Evolutionary conservation across 106 monocot genomes (phyloP).

Genomic region (Chionographis japonica): DNA sequence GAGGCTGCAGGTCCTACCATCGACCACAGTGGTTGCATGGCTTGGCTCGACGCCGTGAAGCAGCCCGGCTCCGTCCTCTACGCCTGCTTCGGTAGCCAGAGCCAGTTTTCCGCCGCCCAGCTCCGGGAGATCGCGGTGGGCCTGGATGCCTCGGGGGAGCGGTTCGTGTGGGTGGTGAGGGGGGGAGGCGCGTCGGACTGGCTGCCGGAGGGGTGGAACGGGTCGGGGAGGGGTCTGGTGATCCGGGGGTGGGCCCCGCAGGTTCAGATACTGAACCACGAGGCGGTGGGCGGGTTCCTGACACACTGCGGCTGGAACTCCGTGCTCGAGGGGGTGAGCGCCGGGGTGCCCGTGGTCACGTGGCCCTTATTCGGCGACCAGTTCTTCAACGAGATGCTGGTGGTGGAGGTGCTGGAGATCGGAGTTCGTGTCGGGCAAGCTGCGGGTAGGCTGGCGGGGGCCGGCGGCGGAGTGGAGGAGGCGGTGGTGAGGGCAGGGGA

Average conservation of each 20-base stretch:
- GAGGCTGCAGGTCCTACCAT: background rate
- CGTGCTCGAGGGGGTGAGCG: slow-evolving; percentile 7
- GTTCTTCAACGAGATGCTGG: slow-evolving; percentile 25
- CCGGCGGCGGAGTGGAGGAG: slow-evolving; percentile 4
- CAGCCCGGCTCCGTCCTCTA: background rate
- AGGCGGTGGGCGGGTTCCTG: background rate
- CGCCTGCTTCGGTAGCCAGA: background rate
- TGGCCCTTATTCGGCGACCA: slow-evolving; percentile 25
- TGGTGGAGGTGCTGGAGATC: slow-evolving; percentile 12
- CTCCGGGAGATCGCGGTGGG: background rate
- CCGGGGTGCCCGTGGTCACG: slow-evolving; percentile 20
- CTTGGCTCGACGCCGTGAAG: slow-evolving; percentile 2
- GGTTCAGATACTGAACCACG: background rate
- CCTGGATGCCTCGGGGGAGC: background rate
- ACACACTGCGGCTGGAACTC: slow-evolving; percentile 4
- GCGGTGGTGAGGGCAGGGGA: background rate
- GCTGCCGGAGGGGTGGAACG: background rate
- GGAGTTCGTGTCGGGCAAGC: slow-evolving; percentile 8
- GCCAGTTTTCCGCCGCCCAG: background rate
- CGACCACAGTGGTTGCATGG: background rate
- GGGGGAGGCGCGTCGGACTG: background rate
- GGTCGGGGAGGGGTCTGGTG: background rate
- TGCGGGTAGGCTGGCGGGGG: background rate
- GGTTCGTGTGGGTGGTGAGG: background rate
- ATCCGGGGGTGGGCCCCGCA: slow-evolving; percentile 9